phyloP scores from a whole-genome alignment of 352 stramenopile species.

The Phytopythium delawarense region DNA sequence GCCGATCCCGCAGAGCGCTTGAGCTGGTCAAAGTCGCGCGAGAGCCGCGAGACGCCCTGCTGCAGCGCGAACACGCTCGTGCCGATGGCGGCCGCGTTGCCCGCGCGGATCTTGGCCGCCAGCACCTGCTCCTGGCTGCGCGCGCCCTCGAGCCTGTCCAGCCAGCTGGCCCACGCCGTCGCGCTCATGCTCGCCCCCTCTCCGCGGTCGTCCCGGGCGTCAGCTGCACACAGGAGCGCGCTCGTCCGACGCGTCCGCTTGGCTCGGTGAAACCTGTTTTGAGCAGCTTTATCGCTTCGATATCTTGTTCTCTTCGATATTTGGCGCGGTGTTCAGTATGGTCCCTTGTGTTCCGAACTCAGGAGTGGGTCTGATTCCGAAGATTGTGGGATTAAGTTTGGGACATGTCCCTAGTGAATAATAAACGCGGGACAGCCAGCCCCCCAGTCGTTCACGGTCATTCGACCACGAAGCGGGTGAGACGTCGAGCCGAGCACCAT shows the following conservation, averaged over 20 bases:
- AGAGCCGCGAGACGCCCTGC: conserved; percentile 75
- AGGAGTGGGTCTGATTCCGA: not conserved
- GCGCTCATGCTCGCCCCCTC: conserved; percentile 40
- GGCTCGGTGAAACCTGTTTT: conserved; percentile 1
- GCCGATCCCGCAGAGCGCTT: conserved; percentile 35
- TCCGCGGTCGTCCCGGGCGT: not conserved
- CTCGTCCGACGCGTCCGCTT: not conserved
- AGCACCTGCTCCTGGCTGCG: conserved; percentile 62
- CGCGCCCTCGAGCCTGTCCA: conserved; percentile 78
- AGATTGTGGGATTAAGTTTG: not conserved
- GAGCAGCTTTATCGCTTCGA: not conserved
- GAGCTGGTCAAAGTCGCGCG: conserved; percentile 81
- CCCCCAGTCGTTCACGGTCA: not conserved
- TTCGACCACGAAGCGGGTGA: not conserved
- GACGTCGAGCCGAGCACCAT: conserved; percentile 16
- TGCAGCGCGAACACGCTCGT: conserved; percentile 84
- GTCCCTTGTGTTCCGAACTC: conserved; percentile 7
- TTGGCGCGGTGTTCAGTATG: not conserved
- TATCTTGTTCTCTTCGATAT: conserved; percentile 14
- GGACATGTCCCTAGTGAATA: not conserved
- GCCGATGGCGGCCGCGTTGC: conserved; percentile 54
- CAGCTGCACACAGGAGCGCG: not conserved
- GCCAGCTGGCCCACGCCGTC: conserved; percentile 69
- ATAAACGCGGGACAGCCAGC: not conserved
- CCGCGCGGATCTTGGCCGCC: conserved; percentile 58